Conservation (phyloP, 2,329 filamentous ascomycete genomes). For the Ceratocystiopsis sp. region DNA sequence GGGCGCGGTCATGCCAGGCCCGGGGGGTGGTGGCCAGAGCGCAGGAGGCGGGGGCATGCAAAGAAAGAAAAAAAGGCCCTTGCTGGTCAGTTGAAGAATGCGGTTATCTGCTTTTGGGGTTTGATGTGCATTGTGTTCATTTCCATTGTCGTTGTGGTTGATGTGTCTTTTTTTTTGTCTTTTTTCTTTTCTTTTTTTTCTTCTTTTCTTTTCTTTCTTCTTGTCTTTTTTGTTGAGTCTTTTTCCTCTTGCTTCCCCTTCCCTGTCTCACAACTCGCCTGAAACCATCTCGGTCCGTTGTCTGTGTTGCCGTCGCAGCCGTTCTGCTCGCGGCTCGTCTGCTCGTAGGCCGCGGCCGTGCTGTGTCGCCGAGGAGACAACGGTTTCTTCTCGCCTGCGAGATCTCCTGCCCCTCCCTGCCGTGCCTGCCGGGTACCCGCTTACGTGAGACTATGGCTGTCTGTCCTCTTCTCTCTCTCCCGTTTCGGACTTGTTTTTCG, state of each 20-base stretch:
- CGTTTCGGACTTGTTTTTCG: neutral
- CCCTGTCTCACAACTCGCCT: neutral
- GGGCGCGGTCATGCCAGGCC: conserved; percentile 8
- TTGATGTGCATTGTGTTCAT: too few species aligned
- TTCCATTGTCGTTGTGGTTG: neutral
- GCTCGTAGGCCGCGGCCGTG: too few species aligned
- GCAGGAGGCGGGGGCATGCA: neutral
- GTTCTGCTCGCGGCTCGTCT: neutral
- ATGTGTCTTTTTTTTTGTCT: neutral
- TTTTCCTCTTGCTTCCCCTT: neutral
- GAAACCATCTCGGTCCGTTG: neutral
- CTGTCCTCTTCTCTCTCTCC: too few species aligned
- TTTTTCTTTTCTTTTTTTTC: neutral
- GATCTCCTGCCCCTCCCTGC: too few species aligned
- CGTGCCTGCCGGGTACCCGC: neutral
- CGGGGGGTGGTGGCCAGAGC: conserved; percentile 7
- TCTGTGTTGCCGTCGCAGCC: neutral
- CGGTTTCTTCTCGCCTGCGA: too few species aligned
- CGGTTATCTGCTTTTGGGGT: neutral
- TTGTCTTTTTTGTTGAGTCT: neutral
- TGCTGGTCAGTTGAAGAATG: neutral
- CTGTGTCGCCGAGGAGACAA: too few species aligned
- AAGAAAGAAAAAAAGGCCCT: neutral
- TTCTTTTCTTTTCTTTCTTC: neutral
- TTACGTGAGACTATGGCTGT: too few species aligned